Percentiles rank a stretch among this genome's conserved stretches.
phyloP scores from a whole-genome alignment of 2,329 filamentous ascomycete genomes.

The Calonectria montana region DNA sequence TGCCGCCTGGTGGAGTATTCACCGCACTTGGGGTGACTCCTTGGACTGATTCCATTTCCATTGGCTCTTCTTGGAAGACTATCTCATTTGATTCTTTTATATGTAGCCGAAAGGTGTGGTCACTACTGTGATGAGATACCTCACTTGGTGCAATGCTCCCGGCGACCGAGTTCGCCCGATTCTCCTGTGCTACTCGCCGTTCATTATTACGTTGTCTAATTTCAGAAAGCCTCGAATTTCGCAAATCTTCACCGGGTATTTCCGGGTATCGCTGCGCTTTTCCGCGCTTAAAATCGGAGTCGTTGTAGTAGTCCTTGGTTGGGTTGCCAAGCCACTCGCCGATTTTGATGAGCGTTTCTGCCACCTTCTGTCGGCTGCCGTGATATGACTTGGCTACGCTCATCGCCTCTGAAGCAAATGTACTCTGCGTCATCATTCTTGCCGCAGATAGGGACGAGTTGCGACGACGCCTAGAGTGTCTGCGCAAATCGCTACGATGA shows the following conservation, averaged over 20 bases:
- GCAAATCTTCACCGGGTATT: constrained; percentile 61
- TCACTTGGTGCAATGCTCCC: neutral
- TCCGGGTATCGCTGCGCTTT: constrained; percentile 64
- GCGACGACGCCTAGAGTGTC: neutral
- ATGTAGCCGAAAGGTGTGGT: neutral
- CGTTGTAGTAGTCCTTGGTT: constrained; percentile 59
- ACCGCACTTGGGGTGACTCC: neutral
- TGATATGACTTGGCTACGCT: constrained; percentile 18
- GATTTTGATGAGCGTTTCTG: constrained; percentile 54
- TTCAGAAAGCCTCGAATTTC: neutral
- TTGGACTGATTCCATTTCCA: neutral
- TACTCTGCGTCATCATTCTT: neutral
- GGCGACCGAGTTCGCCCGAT: neutral
- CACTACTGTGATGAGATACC: neutral
- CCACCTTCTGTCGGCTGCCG: constrained; percentile 55
- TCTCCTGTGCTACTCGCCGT: neutral
- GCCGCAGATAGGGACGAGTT: neutral
- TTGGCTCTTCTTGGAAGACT: neutral
- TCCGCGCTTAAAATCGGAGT: constrained; percentile 59
- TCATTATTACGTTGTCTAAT: neutral
- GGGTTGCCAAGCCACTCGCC: constrained; percentile 60
- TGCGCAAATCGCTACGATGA: neutral
- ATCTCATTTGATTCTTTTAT: neutral
- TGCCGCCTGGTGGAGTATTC: neutral
- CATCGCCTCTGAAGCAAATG: neutral